These are phyloP conservation scores for Sanguinoderma infundibulare DNA, from an alignment of 1,284 basidiomycete genomes.

Conservation along the genomic window DNA sequence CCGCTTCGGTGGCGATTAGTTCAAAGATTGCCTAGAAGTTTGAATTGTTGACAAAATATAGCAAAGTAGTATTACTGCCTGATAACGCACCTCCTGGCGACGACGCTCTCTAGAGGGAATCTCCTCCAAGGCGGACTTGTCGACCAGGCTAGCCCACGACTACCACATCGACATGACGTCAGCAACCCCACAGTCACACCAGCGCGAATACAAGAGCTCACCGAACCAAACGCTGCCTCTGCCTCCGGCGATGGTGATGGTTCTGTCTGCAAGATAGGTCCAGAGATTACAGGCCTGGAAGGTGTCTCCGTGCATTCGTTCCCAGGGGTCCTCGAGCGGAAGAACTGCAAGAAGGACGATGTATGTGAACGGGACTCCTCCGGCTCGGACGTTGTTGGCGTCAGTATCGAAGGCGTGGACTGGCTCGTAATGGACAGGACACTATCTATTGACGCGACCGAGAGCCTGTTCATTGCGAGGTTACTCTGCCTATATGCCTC, in stretches of 20 bases:
- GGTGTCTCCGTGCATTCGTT: conserved; percentile 39
- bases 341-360: conserved; percentile 51
- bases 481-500: conserved; percentile 73
- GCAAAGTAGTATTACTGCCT: background rate
- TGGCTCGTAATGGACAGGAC: conserved; percentile 34
- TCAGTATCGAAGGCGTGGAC: conserved; percentile 28
- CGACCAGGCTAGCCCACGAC: conserved; percentile 92
- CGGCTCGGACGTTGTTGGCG: conserved; percentile 37
- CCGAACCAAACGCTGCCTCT: conserved; percentile 63
- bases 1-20: conserved; percentile 85
- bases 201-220: conserved; percentile 40
- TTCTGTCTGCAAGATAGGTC: conserved; percentile 48
- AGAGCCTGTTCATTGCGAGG: conserved; percentile 54
- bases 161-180: conserved; percentile 33
- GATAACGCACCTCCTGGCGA: conserved; percentile 77
- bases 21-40: conserved; percentile 80
- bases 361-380: conserved; percentile 43
- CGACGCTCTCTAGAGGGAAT: conserved; percentile 81
- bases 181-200: background rate
- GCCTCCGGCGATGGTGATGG: conserved; percentile 23
- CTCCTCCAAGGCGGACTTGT: conserved; percentile 78
- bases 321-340: conserved; percentile 58
- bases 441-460: conserved; percentile 59
- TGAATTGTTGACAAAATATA: background rate
- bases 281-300: conserved; percentile 57